Evolutionary conservation across 345 rosid species (phyloP).

Genomic region (Balakata baccata): DNA sequence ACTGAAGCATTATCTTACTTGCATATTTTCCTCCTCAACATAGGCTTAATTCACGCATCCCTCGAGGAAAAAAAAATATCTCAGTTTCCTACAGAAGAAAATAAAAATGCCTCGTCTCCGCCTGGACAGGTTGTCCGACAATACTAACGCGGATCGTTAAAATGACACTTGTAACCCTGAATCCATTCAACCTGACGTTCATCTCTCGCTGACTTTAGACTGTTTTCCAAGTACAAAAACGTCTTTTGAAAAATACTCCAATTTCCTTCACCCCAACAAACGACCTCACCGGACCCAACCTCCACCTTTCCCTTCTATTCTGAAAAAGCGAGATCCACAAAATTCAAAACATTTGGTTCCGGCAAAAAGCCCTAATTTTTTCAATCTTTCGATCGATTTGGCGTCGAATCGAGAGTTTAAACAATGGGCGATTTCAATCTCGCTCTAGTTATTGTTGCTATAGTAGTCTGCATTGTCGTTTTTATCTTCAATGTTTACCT

Average conservation of each 20-base stretch:
- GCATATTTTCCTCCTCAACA: no score
- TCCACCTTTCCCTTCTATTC: no score
- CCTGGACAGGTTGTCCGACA: constrained; percentile 17
- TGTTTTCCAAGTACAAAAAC: neutral
- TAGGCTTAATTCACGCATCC: no score
- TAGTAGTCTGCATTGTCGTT: constrained; percentile 81
- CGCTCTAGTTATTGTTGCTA: constrained; percentile 95
- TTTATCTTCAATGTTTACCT: constrained; percentile 88
- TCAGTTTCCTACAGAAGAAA: neutral
- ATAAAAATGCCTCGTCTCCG: neutral
- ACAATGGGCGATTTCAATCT: constrained; percentile 98
- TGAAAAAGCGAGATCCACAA: constrained; percentile 10
- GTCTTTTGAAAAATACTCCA: neutral
- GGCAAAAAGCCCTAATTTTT: constrained; percentile 23
- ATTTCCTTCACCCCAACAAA: neutral
- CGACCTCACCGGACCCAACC: constrained; percentile 15
- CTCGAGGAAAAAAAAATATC: no score
- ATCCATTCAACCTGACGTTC: neutral
- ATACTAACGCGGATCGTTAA: neutral
- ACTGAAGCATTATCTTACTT: no score
- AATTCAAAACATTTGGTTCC: neutral
- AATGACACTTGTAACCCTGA: neutral
- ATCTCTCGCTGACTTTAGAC: neutral
- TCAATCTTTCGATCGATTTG: constrained; percentile 20
- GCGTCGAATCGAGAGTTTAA: constrained; percentile 33